Base-by-base conservation (phyloP, 2,329 filamentous ascomycete species). In the Moelleriella libera region DNA sequence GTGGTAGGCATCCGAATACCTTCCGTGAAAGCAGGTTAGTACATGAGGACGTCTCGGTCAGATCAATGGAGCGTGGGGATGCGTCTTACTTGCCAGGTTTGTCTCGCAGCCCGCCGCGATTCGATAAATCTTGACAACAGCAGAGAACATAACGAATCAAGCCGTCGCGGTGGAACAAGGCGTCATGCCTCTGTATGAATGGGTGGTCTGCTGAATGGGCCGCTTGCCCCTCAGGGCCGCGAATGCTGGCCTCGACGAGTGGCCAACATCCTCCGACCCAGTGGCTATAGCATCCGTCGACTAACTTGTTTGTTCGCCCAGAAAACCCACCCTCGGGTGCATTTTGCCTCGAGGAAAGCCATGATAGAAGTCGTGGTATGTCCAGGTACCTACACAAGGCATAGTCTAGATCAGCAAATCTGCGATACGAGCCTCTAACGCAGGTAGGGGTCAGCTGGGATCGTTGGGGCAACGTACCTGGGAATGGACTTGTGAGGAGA, bases 191-290 rank as follows among this genome's bases (percentile, higher is more conserved):
- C 57, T 47, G 60, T 55, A 43, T 60, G 45, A 54, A 51, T 51
- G 56, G 51, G 48, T 57, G 58, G 54, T 56, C 58, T 53, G 52
- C 53, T 47, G 55, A 52, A 50, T 49, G 50, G 58, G 58, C 54
- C 52, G 52, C 54, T 49, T 57, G 55, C 50, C 54, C 58, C 57
- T 55, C 65, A 48, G 71, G 69, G 30, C 75, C 77, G 54, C 76
- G 75, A 49, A 92, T 67, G 47, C 82, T 82, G 49, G 87, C 86
- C 68, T 96, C 85, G 55, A 97, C 72, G 53, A 98, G 68, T 43
- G 90, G 83, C 87, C 89, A 98, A 68, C 89, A 97, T 47, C 85
- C 85, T 47, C 92, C 92, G 34, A 95, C 84, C 92, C 92, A 98
- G 66, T 96, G 90, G 62, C 87, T 94, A 69, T 98, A 98, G 68